phyloP scores from a whole-genome alignment of 345 rosid species.

The Eucalyptus albens region DNA sequence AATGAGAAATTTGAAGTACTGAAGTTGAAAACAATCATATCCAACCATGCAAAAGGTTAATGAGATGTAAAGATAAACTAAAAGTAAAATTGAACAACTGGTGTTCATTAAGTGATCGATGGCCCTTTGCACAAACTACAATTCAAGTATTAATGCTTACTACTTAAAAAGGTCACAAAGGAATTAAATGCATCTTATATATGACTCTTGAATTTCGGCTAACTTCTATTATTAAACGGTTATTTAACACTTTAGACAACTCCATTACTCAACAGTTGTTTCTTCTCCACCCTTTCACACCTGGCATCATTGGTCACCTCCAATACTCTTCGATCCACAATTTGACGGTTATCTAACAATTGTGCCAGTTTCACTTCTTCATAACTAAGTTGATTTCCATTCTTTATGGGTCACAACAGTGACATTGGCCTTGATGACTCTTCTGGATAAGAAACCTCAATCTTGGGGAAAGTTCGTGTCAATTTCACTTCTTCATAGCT shows the following conservation, averaged over 20 bases:
- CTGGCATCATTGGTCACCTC: fast-evolving
- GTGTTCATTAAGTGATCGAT: fast-evolving
- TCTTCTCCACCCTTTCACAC: not conserved
- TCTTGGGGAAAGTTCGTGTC: too few relatives aligned
- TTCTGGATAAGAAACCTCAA: too few relatives aligned
- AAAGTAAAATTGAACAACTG: fast-evolving
- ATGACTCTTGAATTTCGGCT: not conserved
- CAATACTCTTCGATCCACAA: not conserved
- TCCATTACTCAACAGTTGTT: not conserved
- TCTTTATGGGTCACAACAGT: not conserved
- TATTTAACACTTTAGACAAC: not conserved
- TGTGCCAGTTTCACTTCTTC: not conserved
- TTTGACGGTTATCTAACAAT: fast-evolving
- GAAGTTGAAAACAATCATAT: fast-evolving
- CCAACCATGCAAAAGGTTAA: not conserved
- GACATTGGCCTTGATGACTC: too few relatives aligned
- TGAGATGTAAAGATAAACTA: fast-evolving
- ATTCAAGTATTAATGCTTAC: not conserved
- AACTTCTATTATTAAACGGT: not conserved
- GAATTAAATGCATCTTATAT: not conserved
- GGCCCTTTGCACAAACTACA: not conserved
- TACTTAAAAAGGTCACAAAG: not conserved
- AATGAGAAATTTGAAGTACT: not conserved
- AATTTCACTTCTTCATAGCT: too few relatives aligned
- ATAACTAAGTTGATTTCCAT: not conserved